These are phyloP conservation scores for Dictyophora rubrovolvata DNA, from an alignment of 768 basidiomycete genomes.

Conservation along the genomic window DNA sequence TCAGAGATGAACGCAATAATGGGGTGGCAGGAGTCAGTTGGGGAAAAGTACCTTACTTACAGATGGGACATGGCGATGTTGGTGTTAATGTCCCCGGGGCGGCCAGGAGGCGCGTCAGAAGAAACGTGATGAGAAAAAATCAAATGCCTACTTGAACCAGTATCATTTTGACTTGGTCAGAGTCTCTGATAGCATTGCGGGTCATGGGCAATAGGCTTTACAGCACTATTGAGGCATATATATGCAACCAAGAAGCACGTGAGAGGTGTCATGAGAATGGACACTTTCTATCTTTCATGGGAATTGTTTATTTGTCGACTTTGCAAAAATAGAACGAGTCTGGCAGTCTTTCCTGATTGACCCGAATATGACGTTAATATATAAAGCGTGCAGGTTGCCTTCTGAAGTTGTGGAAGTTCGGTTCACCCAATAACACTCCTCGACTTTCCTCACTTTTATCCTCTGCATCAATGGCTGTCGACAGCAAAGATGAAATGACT, in stretches of 20 bases:
- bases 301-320: neutral
- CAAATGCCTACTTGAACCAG: constrained; percentile 34
- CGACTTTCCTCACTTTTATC: neutral
- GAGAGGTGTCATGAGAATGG: neutral
- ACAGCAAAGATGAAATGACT: neutral
- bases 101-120: constrained; percentile 60
- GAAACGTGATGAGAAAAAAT: constrained; percentile 80
- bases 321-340: neutral
- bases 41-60: constrained; percentile 64
- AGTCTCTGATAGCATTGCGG: too few relatives aligned
- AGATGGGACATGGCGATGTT: constrained; percentile 53
- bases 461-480: neutral
- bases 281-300: neutral
- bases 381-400: neutral
- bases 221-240: too few relatives aligned
- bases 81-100: constrained; percentile 47
- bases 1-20: constrained; percentile 31
- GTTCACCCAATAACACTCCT: neutral
- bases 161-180: too few relatives aligned
- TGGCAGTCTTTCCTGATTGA: neutral
- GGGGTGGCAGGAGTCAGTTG: constrained; percentile 44
- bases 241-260: neutral
- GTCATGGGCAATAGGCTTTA: too few relatives aligned
- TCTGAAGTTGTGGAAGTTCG: neutral
- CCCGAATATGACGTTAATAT: neutral